These are phyloP conservation scores for Thamnidium elegans DNA, from an alignment of 192 early-diverging fungal species.

Conservation along the genomic window DNA sequence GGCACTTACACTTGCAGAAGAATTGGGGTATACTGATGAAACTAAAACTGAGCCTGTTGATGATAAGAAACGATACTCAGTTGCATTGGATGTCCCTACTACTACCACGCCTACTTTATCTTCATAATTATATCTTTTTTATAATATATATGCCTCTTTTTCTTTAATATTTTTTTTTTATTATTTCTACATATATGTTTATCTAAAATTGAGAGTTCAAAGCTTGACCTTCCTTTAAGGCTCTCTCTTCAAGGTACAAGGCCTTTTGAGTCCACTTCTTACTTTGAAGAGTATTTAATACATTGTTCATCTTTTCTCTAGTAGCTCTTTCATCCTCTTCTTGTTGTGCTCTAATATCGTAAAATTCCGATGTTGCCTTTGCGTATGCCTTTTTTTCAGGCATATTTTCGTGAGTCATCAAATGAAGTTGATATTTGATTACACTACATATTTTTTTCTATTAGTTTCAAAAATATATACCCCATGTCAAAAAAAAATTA, in stretches of 20 bases:
- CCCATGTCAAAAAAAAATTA: too few species aligned
- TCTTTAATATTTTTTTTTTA: slow-evolving; percentile 1
- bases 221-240: slow-evolving; percentile 19
- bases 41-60: not conserved
- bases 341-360: slow-evolving; percentile 71
- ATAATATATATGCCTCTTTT: not conserved
- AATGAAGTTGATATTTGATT: slow-evolving; percentile 78
- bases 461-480: too few species aligned
- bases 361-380: slow-evolving; percentile 77
- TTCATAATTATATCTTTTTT: not conserved
- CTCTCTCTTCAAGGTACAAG: slow-evolving; percentile 30
- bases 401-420: slow-evolving; percentile 62
- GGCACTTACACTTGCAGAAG: slow-evolving; percentile 20
- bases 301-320: slow-evolving; percentile 45
- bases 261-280: slow-evolving; percentile 25
- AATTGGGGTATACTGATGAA: slow-evolving; percentile 19
- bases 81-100: not conserved
- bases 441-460: slow-evolving; percentile 52
- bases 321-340: slow-evolving; percentile 70
- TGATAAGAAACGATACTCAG: slow-evolving; percentile 4
- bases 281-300: slow-evolving; percentile 23
- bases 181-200: slow-evolving; percentile 1
- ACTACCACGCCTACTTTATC: not conserved
- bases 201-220: slow-evolving; percentile 17
- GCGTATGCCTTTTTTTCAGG: slow-evolving; percentile 78